Base-by-base conservation (phyloP, 306 rosid species). In the Pterocarpus santalinus region DNA sequence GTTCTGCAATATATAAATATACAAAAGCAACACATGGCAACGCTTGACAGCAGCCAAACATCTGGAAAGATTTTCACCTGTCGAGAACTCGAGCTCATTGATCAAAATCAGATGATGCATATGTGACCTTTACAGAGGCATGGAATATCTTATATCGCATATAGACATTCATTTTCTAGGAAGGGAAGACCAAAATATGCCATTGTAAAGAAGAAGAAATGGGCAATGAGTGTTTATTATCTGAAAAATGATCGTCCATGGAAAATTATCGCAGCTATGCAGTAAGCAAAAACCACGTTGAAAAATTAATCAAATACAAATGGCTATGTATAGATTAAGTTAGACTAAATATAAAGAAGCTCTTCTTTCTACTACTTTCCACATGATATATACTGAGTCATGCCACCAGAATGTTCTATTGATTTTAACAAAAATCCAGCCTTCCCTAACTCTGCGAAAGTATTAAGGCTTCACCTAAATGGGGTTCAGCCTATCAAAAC, bases 11-110 rank as follows among this genome's bases (percentile, higher is more conserved):
- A 66, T 61, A 55, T 22, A 61, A 36, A 63, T 76, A 22, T 82
- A 52, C 63, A 16, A 53, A 57, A 36, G 65, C 2, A 58, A 17
- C 17, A 58, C 43, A 11, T 13, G 85, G 38, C 41, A 76, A 33
- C 52, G 51, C 17, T 7, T 14, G n/a, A 34, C 63, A 33, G 61
- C n/a, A 69, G n/a, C 34, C 69, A 30, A 16, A 16, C 69, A 41
- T 69, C 74, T 39, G 22, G 55, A 62, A 43, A 44, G 34, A 39
- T 58, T 39, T 55, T 39, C 41, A 39, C 15, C 63, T 14, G 44
- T 38, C 60, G 36, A 39, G 58, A 67, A 53, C 38, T 47, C 72
- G 35, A 60, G 73, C 69, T 76, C 72, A 76, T 75, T 55, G 33
- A 39, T 56, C 70, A 39, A 65, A 46, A 43, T 44, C 63, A 57